Percentiles rank a stretch among this genome's conserved stretches.
phyloP scores from a whole-genome alignment of 2,329 filamentous ascomycete genomes.

The Beauveria varroae region DNA sequence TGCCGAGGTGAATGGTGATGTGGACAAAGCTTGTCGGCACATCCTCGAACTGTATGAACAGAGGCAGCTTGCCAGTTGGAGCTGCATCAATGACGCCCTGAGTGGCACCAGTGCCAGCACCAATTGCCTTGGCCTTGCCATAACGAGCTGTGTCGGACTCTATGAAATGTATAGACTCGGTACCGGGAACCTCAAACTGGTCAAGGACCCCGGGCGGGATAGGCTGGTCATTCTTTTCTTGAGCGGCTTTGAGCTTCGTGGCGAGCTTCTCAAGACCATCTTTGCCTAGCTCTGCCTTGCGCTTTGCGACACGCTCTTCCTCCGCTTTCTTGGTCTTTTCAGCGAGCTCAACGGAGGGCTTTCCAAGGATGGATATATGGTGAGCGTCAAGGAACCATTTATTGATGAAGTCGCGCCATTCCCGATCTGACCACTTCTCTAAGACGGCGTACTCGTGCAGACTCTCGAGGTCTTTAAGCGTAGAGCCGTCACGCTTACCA shows the following conservation, averaged over 20 bases:
- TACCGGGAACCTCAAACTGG: slow-evolving; percentile 72
- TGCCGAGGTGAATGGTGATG: slow-evolving; percentile 73
- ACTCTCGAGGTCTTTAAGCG: slow-evolving; percentile 51
- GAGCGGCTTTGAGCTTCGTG: slow-evolving; percentile 71
- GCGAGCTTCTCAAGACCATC: slow-evolving; percentile 71
- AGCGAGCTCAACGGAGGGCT: slow-evolving; percentile 73
- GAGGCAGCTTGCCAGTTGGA: slow-evolving; percentile 50
- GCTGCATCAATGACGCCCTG: slow-evolving; percentile 72
- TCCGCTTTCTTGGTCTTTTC: slow-evolving; percentile 77
- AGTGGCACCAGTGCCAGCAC: slow-evolving; percentile 57
- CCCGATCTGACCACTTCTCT: slow-evolving; percentile 69
- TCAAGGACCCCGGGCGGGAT: slow-evolving; percentile 80
- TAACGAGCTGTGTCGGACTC: slow-evolving; percentile 77
- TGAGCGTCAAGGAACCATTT: slow-evolving; percentile 80
- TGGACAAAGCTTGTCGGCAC: slow-evolving; percentile 90
- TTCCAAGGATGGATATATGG: slow-evolving; percentile 82
- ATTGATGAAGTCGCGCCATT: slow-evolving; percentile 77
- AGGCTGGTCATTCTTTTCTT: slow-evolving; percentile 78
- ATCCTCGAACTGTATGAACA: slow-evolving; percentile 97
- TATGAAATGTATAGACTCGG: slow-evolving; percentile 92
- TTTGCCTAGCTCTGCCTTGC: slow-evolving; percentile 72
- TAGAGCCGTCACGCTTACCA: slow-evolving; percentile 76
- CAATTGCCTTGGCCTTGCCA: slow-evolving; percentile 67
- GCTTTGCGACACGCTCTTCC: slow-evolving; percentile 66
- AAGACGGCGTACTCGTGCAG: slow-evolving; percentile 59